Conservation (phyloP, 2,329 filamentous ascomycete genomes). For the Colletotrichum brevisporum region DNA sequence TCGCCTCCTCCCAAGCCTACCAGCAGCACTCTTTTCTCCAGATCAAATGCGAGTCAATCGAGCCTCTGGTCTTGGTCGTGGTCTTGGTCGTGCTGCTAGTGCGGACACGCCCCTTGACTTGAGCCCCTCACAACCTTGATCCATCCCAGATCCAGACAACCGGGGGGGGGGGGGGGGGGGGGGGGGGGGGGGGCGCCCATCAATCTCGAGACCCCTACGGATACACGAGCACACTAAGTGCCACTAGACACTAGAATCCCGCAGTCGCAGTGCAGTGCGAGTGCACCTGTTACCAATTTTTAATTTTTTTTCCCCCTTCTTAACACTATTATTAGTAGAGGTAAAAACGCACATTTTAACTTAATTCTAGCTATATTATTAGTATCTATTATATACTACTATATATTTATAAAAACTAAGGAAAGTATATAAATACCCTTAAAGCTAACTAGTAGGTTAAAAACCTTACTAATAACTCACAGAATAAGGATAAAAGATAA, state of each 20-base stretch:
- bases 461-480: no score
- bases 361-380: no score
- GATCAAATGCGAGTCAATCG: background rate
- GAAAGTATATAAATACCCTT: no score
- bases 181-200: conserved; percentile 20
- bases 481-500: no score
- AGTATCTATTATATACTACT: no score
- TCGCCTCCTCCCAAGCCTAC: conserved; percentile 20
- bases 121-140: conserved; percentile 18
- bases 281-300: no score
- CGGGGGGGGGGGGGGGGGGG: conserved; percentile 2
- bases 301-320: no score
- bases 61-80: background rate
- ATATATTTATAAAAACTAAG: no score
- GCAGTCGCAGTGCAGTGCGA: conserved; percentile 2
- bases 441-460: no score
- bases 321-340: no score
- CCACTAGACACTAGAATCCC: background rate
- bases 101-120: conserved; percentile 12
- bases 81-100: conserved; percentile 2
- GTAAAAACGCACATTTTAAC: no score
- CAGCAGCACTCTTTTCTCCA: conserved; percentile 14
- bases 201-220: conserved; percentile 25
- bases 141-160: conserved; percentile 27
- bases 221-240: background rate